Conservation (phyloP, 805 yeast genomes). For the Pichia deserticola region DNA sequence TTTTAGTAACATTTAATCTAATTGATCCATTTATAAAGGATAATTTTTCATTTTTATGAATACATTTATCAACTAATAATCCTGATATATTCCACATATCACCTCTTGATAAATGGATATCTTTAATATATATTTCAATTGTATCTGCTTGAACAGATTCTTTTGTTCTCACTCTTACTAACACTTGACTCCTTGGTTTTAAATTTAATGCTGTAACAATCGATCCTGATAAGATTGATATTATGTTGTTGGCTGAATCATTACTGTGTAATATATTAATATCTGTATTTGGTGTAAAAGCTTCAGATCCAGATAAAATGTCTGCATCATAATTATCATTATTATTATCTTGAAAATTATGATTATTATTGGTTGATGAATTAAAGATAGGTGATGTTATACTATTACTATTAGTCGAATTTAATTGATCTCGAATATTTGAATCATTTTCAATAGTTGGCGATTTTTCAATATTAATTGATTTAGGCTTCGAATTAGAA, state of each 20-base stretch:
- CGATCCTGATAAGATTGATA: slow-evolving; percentile 56
- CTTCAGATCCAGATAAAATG: background rate
- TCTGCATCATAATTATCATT: background rate
- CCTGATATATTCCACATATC: slow-evolving; percentile 87
- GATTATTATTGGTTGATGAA: background rate
- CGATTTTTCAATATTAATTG: background rate
- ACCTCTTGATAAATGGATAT: slow-evolving; percentile 75
- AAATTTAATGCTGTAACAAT: slow-evolving; percentile 55
- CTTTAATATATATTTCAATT: slow-evolving; percentile 74
- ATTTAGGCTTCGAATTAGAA: background rate
- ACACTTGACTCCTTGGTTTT: slow-evolving; percentile 59
- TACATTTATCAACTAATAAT: slow-evolving; percentile 51
- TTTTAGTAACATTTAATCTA: slow-evolving; percentile 54
- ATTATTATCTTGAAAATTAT: slow-evolving; percentile 3
- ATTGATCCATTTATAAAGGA: slow-evolving; percentile 52
- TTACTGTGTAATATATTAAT: background rate
- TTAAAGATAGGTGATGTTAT: background rate
- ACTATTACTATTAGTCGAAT: slow-evolving; percentile 13
- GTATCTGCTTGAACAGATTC: slow-evolving; percentile 65
- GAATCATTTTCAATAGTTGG: background rate
- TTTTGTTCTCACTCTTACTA: slow-evolving; percentile 41
- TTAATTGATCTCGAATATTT: slow-evolving; percentile 1
- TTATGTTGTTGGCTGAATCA: slow-evolving; percentile 19
- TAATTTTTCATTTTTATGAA: slow-evolving; percentile 58
- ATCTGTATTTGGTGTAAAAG: background rate